Base-by-base conservation (phyloP, 208 protist genomes). In the Novymonas esmeraldas region DNA sequence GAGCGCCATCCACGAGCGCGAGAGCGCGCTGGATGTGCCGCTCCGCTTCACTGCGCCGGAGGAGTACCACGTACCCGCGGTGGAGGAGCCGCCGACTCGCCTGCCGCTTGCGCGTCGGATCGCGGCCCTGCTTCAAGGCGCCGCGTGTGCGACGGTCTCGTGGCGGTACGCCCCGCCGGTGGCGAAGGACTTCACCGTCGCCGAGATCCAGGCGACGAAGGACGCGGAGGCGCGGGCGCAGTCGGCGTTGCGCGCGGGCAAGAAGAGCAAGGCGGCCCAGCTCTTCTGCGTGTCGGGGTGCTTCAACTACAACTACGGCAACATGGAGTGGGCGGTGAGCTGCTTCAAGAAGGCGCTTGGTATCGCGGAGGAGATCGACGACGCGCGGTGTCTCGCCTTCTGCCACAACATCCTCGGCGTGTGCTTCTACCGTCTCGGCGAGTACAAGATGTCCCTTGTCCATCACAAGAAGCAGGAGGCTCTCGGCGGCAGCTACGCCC, bases 391-490 rank as follows among this genome's bases (percentile, higher is more conserved):
- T 10, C 59, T 92, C 13, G 86, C 87, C 20, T 89, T 92, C 65
- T 90, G 84, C 67, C 85, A 97, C 78, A 97, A 97, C 71, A 52
- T 94, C 16, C 63, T 93, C n/a, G 92, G 92, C 33, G 78, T 93
- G 3, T 92, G 84, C 57, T 62, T 93, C 67, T 84, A 78, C 73
- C 82, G 77, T 26, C 73, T 95, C 2, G 75, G 73, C 16, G 76
- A 90, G 73, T 90, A 85, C 71, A 93, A 93, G 55, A 76, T 82
- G 61, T 46, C 92, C 28, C 73, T 97, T 9, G 51, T 95, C 28
- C 86, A 95, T 45, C 79, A 97, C 81, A 91, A 91, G 58, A 79
- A 92, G 66, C 92, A 94, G 66, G 84, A 92, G 70, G 46, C 85
- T 39, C 84, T 97, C 44, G 89, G 84, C 3, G 84, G 78, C n/a